Evolutionary conservation across 805 yeast genomes (phyloP), one percentile per base, ranked within the genome.

Genomic region (Cyberlindnera suaveolens): DNA sequence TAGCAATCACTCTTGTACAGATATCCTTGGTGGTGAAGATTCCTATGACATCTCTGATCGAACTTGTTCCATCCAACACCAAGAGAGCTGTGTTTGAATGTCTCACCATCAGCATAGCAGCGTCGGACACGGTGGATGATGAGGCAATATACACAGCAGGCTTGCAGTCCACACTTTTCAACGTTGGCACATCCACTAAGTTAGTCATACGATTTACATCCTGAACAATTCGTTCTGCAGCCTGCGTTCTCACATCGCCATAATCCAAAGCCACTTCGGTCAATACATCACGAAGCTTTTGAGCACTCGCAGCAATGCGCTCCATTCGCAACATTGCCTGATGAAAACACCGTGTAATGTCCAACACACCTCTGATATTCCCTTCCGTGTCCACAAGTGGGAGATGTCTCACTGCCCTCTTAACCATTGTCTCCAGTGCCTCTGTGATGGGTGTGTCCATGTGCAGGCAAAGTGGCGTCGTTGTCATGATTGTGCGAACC

Each of bases 21-120:
- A 71, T 61, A 52, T 71, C 77, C 48, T 71, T 71, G 36, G 70
- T 68, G 1, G 76, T 71, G 41, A 71, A 59, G 40, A 71, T 71
- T 1, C 76, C 77, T 46, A 71, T 68, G 1, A 70, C 63, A 38
- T 62, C 62, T 39, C 62, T 61, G 9, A 59, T 51, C 11, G 56
- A 38, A 15, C 57, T 45, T 1, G 65, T 54, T 1, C 58, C 57
- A 47, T 67, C 71, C 40, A 63, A 60, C 10, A 71, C 66, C 26
- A 71, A 48, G 1, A 68, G 59, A 1, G 77, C 74, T 1, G 75
- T 71, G 1, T 66, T 63, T 15, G 62, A 57, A n/a, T 63, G 56
- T 27, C 63, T 53, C 19, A 60, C 58, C 67, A 74, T 62, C 33
- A 70, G 41, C 14, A 61, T 57, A 1, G 76, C 68, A 1, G 78